These are phyloP conservation scores for Leucocoprinus birnbaumii DNA, from an alignment of 768 basidiomycete genomes.

Conservation along the genomic window DNA sequence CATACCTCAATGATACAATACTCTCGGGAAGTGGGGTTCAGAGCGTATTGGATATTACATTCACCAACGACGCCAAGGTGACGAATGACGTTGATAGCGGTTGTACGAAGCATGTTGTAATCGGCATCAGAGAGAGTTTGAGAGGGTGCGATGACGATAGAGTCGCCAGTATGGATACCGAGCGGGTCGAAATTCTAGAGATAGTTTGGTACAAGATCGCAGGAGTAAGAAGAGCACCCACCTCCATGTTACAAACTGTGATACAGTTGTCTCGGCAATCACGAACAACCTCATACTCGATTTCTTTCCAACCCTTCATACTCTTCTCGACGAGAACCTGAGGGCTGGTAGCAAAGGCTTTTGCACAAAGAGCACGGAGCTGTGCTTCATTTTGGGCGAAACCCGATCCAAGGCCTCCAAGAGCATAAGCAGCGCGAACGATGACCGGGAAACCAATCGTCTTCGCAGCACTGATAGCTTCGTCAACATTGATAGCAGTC, in stretches of 20 bases:
- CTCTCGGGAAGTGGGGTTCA: slow-evolving; percentile 92
- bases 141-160: slow-evolving; percentile 96
- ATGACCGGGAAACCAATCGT: slow-evolving; percentile 94
- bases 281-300: slow-evolving; percentile 98
- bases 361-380: slow-evolving; percentile 82
- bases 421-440: slow-evolving; percentile 93
- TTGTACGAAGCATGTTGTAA: slow-evolving; percentile 98
- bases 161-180: slow-evolving; percentile 98
- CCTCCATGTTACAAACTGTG: slow-evolving; percentile 99
- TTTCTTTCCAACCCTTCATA: slow-evolving; percentile 99
- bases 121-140: slow-evolving; percentile 99
- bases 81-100: slow-evolving; percentile 98
- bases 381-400: slow-evolving; percentile 96
- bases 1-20: slow-evolving; percentile 97
- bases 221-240: slow-evolving; percentile 30
- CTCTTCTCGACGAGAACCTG: slow-evolving; percentile 99
- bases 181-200: slow-evolving; percentile 96
- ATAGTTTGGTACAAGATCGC: background rate
- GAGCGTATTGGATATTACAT: slow-evolving; percentile 98
- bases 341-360: slow-evolving; percentile 96
- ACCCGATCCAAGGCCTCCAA: slow-evolving; percentile 93
- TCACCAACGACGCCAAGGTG: slow-evolving; percentile 97
- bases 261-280: slow-evolving; percentile 99
- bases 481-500: slow-evolving; percentile 83
- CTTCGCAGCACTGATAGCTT: slow-evolving; percentile 79